Conservation (phyloP, 257 asterid genomes). For the Anisodus acutangulus region DNA sequence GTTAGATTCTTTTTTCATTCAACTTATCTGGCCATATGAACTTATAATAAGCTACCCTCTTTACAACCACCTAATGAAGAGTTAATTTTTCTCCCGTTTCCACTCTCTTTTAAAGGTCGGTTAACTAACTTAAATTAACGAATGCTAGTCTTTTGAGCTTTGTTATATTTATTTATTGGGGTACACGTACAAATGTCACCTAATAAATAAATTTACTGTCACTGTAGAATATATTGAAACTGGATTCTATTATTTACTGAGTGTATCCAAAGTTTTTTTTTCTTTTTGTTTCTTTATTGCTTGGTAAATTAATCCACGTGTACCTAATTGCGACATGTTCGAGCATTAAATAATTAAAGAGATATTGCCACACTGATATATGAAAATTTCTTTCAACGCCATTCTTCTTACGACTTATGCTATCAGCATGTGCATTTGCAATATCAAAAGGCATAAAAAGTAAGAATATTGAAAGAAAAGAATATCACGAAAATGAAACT, state of each 20-base stretch:
- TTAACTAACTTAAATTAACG: background rate
- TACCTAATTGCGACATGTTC: slow-evolving; percentile 12
- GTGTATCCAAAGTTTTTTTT: slow-evolving; percentile 23
- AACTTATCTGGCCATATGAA: no score
- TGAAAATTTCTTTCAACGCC: background rate
- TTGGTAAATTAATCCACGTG: slow-evolving; percentile 33
- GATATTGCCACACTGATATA: slow-evolving; percentile 29
- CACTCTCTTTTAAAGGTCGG: background rate
- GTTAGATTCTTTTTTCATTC: no score
- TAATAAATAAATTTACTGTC: slow-evolving; percentile 30
- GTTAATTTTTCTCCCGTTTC: background rate
- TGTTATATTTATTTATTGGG: background rate
- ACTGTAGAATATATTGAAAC: slow-evolving; percentile 10
- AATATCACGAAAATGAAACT: no score
- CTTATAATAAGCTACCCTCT: no score
- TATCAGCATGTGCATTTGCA: slow-evolving; percentile 33
- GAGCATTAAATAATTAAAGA: slow-evolving; percentile 16
- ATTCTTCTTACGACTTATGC: background rate
- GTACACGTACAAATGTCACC: background rate
- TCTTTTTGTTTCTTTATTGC: background rate
- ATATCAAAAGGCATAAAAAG: background rate
- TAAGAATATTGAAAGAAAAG: background rate
- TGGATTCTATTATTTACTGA: slow-evolving; percentile 25
- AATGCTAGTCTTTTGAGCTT: background rate
- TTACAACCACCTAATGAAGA: background rate